phyloP scores from a whole-genome alignment of 208 protist genomes.

The Strigomonas galati region DNA sequence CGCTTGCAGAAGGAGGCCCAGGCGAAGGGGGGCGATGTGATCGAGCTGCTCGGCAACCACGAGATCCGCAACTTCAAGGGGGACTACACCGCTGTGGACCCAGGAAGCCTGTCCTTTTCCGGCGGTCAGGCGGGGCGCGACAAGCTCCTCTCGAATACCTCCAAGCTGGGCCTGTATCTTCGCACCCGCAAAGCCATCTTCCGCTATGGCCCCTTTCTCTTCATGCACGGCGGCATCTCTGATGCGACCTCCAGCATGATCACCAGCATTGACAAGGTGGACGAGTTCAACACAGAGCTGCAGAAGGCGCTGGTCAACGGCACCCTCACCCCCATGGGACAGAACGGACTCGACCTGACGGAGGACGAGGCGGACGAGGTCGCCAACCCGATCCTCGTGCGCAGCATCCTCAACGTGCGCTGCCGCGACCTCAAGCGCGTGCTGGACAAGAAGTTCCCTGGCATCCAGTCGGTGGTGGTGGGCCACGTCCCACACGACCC shows the following conservation, averaged over 20 bases:
- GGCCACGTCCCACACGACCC: slow-evolving; percentile 86
- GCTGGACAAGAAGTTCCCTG: slow-evolving; percentile 67
- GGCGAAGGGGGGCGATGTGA: slow-evolving; percentile 67
- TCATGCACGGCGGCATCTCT: slow-evolving; percentile 92
- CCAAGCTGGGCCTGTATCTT: slow-evolving; percentile 66
- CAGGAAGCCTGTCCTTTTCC: slow-evolving; percentile 34
- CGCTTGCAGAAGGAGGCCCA: slow-evolving; percentile 62
- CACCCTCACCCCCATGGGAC: slow-evolving; percentile 58
- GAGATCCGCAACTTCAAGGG: slow-evolving; percentile 89
- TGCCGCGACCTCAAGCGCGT: slow-evolving; percentile 65
- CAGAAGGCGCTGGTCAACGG: slow-evolving; percentile 56
- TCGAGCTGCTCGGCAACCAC: slow-evolving; percentile 90
- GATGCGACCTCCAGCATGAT: slow-evolving; percentile 64
- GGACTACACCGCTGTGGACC: slow-evolving; percentile 74
- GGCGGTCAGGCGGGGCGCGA: slow-evolving; percentile 61
- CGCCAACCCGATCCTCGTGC: slow-evolving; percentile 82
- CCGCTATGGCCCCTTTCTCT: slow-evolving; percentile 81
- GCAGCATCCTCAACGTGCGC: slow-evolving; percentile 78
- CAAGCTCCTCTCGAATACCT: slow-evolving; percentile 62
- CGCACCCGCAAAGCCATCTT: slow-evolving; percentile 74
- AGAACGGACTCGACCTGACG: slow-evolving; percentile 48
- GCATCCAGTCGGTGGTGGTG: slow-evolving; percentile 83
- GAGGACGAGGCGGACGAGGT: slow-evolving; percentile 71
- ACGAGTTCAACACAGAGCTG: slow-evolving; percentile 76
- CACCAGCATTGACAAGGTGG: slow-evolving; percentile 63